Base-by-base conservation (phyloP, 306 rosid genomes). In the Vigna angularis region DNA sequence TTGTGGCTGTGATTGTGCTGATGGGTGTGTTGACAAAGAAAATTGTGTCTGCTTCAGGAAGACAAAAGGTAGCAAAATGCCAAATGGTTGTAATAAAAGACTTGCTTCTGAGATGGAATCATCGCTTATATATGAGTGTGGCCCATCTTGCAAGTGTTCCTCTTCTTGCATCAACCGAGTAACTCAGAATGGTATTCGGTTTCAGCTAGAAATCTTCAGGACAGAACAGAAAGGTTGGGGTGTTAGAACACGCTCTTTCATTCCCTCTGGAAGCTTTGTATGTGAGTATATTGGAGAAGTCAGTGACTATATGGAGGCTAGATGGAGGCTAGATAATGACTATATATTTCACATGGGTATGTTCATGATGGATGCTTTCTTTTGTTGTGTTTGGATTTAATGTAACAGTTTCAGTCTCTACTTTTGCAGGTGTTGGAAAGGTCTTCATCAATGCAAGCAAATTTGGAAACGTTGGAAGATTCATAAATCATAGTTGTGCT, bases 281-380 rank as follows among this genome's bases (percentile, higher is more conserved):
- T 88, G 91, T 3, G 89, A 85, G 65, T 86, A 70, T 26, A 13
- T 78, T 17, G 89, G 91, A 28, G 87, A 85, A 75, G 49, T 88
- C 4, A 13, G 1, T 42, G 22, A 18, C 36, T 17, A 14, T 7
- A 45, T 17, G 34, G 34, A 58, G 36, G 18, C 15, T 18, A 16
- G 53, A 49, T 68, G 64, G 26, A 73, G 51, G 36, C 13, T 3
- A 16, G 32, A 40, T n/a, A 48, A 0, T 28, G 75, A 68, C 22
- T 77, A 16, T 22, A 7, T 26, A 13, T 26, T 77, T 66, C 11
- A 30, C 4, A 22, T 61, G 15, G 85, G 85, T 77, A 67, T 42
- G 70, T 57, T 66, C 9, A 18, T 57, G 45, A 58, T 10, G 2
- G 5, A 10, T 1, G 4, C 47, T 34, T 55, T 53, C 36, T 8